Base-by-base conservation (phyloP, 1,284 basidiomycete genomes). In the Apiotrichum brassicae region DNA sequence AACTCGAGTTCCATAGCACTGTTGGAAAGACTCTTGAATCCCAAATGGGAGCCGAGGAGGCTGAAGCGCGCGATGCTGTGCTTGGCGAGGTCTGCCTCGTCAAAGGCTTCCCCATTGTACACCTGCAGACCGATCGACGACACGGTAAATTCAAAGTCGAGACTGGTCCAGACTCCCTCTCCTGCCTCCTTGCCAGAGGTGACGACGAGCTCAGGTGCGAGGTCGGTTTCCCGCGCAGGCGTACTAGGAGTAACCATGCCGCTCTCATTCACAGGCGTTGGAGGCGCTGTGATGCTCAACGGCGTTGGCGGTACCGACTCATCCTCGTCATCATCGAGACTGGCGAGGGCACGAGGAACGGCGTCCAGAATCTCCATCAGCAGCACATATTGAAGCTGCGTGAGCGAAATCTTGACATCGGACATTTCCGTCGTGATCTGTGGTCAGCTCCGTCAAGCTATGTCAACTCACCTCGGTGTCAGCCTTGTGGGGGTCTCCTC, bases 51-150 rank as follows among this genome's bases (percentile, higher is more conserved):
- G 54, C 85, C 81, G 54, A 85, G 87, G 49, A 98, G 76, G 2
- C 88, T 83, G 67, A 98, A 93, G 33, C 83, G 79, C 18, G 85
- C 85, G 49, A 98, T 87, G 34, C 90, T 90, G 59, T 87, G 82
- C 5, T 86, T 81, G 68, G 83, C 81, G 48, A 94, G 72, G 57
- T 80, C 81, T 13, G 76, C 69, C 47, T 83, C 79, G 1, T 75
- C 74, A 8, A 78, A 79, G 0, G 87, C 89, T 33, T 75, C 74
- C 2, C 73, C 77, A 50, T 87, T 88, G 70, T 91, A 98, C n/a
- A 98, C 77, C 66, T 97, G 90, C n/a, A 98, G 77, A 61, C 86
- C 87, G 60, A 97, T 81, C 1, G 82, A 77, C 39, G 81, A 76
- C 50, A 97, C 78, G 8, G 79, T 79, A 56, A 97, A 83, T 16